phyloP scores from a whole-genome alignment of 768 basidiomycete genomes.

The Dioszegia aurantiaca region DNA sequence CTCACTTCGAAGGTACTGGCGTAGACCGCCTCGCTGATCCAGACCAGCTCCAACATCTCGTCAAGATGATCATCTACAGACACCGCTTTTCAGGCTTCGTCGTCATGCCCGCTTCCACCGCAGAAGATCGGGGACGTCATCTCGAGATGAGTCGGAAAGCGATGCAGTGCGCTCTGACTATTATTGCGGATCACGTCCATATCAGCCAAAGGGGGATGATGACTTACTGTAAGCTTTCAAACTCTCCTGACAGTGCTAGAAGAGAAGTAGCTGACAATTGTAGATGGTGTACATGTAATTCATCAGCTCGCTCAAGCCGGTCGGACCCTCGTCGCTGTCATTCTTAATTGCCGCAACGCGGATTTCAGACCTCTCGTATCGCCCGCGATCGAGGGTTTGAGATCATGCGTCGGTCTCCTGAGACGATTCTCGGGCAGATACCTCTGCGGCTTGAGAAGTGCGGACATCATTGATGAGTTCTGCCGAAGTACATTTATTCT shows the following conservation, averaged over 20 bases:
- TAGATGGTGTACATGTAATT: conserved; percentile 92
- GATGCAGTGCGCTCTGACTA: conserved; percentile 74
- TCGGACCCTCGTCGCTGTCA: conserved; percentile 78
- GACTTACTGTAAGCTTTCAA: conserved; percentile 76
- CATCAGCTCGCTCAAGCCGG: conserved; percentile 93
- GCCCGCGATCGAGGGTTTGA: conserved; percentile 75
- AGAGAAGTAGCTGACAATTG: neutral
- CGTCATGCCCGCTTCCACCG: conserved; percentile 52
- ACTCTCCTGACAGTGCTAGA: conserved; percentile 5
- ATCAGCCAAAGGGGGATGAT: conserved; percentile 75
- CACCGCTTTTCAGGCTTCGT: conserved; percentile 62
- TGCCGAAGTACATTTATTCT: conserved; percentile 64
- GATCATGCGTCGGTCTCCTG: conserved; percentile 83
- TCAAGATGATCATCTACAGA: conserved; percentile 81
- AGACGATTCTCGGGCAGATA: conserved; percentile 86
- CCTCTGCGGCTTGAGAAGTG: conserved; percentile 83
- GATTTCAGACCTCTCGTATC: conserved; percentile 71
- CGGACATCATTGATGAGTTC: conserved; percentile 92
- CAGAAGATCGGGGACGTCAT: conserved; percentile 62
- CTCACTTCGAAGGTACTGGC: neutral
- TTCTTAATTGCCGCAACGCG: conserved; percentile 83
- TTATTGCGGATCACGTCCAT: conserved; percentile 76
- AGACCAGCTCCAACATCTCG: conserved; percentile 68
- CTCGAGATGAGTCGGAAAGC: conserved; percentile 57
- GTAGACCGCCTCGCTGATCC: conserved; percentile 4